Percentiles rank a stretch among this genome's conserved stretches.
These are phyloP conservation scores for Marasmius tenuissimus DNA, from an alignment of 1,284 basidiomycete genomes.

Conservation along the genomic window DNA sequence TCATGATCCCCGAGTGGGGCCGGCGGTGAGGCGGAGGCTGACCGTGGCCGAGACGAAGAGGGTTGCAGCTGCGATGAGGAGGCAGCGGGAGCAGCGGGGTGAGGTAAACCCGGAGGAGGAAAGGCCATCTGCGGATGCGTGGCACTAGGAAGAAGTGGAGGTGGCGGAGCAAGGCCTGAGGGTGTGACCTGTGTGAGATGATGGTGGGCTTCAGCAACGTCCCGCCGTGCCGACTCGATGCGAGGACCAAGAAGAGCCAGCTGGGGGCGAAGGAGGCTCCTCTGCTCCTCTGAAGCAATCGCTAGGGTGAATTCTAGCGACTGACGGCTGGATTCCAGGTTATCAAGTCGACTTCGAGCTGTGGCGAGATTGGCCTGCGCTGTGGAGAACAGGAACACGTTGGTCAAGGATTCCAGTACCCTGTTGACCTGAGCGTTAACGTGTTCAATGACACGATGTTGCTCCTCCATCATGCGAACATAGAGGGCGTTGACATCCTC, in stretches of 20 bases:
- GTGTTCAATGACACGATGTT: background rate
- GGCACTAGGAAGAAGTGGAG: background rate
- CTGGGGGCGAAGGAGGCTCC: background rate
- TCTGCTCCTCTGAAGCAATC: background rate
- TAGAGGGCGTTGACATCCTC: background rate
- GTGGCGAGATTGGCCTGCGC: background rate
- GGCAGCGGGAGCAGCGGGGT: too few relatives aligned
- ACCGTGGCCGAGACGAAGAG: too few relatives aligned
- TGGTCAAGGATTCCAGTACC: background rate
- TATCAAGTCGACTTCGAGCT: background rate
- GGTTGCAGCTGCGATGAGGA: too few relatives aligned
- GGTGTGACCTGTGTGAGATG: background rate
- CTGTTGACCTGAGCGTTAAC: background rate
- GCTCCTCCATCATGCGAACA: background rate
- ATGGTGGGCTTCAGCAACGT: background rate
- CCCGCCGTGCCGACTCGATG: background rate
- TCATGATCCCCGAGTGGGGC: too few relatives aligned
- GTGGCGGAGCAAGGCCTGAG: background rate
- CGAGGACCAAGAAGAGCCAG: background rate
- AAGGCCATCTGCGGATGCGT: too few relatives aligned
- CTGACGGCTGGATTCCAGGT: background rate
- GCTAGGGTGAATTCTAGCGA: background rate
- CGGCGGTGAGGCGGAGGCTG: too few relatives aligned
- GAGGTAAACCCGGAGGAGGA: too few relatives aligned
- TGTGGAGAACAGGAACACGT: background rate